Base-by-base conservation (phyloP, 176 grass and related monocot genomes). In the Triticum urartu region DNA sequence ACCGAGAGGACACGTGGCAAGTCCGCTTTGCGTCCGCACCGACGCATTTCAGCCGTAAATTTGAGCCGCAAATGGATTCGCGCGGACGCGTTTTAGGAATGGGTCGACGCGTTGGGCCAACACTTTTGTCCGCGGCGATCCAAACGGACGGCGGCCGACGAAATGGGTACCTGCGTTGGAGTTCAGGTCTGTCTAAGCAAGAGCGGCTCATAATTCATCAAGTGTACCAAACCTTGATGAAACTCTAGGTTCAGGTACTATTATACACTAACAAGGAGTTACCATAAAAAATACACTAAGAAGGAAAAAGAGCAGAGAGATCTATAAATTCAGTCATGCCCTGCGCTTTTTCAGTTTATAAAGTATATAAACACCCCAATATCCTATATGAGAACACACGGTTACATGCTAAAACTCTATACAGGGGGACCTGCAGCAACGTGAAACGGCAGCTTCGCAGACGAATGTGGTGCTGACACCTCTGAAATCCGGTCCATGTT, bases 391-490 rank as follows among this genome's bases (percentile, higher is more conserved):
- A 42, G 40, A 42, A 42, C 40, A 42, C 40, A 42, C 42, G 42
- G 42, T 54, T 90, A 78, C 72, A 90, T 9, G 26, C 45, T 7
- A 47, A 47, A 72, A 78, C 30, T 78, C 32, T 60, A 45, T 9
- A 21, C 20, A 75, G 11, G 69, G 68, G 58, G 25, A 14, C 39
- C 28, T 79, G 75, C 75, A 39, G 59, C 80, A 79, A 25, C 84
- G 11, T 71, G 33, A 79, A 72, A 78, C 15, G 33, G 13, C 87
- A 89, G 77, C 58, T 85, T 74, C 56, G 11, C 65, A 75, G 45
- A 79, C 58, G 34, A 52, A 34, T 54, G 39, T 7, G 66, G 6
- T 6, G 25, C 24, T 78, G 56, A 28, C 33, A 86, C 60, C 63
- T 58, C 10, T 61, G 25, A 85, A 67, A 21, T 80, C 25, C 17